Evolutionary conservation across 305 asterid genomes (phyloP).

Genomic region (Fraxinus dipetala): DNA sequence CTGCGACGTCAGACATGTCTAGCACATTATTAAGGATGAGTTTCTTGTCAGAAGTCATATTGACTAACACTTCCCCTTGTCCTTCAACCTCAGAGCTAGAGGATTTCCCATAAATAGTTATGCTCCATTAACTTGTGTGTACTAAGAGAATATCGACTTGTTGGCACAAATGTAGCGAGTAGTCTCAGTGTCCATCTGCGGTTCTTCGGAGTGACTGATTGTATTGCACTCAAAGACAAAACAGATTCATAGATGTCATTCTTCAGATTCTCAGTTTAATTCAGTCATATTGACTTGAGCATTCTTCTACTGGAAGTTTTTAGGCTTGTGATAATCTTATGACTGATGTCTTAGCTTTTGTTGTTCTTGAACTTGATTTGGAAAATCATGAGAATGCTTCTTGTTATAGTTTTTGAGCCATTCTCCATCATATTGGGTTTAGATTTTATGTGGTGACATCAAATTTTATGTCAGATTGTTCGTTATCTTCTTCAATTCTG

Average conservation of each 20-base stretch:
- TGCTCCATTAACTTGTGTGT: not conserved
- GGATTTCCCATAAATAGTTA: not conserved
- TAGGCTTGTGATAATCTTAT: not conserved
- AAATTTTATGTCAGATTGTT: not conserved
- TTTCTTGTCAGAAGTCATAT: not conserved
- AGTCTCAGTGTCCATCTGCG: not conserved
- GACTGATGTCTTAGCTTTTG: not conserved
- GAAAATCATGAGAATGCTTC: not conserved
- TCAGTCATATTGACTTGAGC: not conserved
- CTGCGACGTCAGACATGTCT: not conserved
- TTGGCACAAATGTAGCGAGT: not conserved
- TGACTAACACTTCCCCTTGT: not conserved
- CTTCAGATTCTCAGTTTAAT: not conserved
- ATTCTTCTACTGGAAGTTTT: not conserved
- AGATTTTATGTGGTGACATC: not conserved
- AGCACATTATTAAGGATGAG: not conserved
- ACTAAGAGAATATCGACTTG: not conserved
- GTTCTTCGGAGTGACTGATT: not conserved
- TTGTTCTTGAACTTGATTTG: not conserved
- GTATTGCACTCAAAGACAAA: not conserved
- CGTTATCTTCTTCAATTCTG: not conserved
- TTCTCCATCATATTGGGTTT: not conserved
- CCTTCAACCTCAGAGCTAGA: not conserved
- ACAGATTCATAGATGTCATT: not conserved
- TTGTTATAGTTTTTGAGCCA: not conserved